Conservation (phyloP, 2,329 filamentous ascomycete genomes). For the Arthrobotrys musiformis region DNA sequence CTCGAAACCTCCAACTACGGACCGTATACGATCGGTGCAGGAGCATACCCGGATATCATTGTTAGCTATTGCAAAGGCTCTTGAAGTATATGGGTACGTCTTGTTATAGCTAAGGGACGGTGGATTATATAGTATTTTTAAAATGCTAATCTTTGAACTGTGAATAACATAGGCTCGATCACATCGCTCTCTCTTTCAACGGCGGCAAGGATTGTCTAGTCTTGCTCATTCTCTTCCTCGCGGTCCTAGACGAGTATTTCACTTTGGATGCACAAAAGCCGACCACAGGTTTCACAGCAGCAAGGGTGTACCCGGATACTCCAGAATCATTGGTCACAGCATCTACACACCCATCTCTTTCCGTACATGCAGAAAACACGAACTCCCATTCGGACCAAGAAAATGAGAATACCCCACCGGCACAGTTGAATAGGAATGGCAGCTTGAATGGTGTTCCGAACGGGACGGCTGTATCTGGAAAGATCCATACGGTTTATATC, state of each 20-base stretch:
- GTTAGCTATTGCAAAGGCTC: constrained; percentile 77
- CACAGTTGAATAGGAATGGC: constrained; percentile 10
- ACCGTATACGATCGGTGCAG: constrained; percentile 73
- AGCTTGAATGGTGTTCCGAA: not conserved
- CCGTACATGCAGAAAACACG: constrained; percentile 59
- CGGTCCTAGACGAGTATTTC: constrained; percentile 66
- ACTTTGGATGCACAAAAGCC: constrained; percentile 64
- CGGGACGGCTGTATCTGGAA: constrained; percentile 62
- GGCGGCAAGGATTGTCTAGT: constrained; percentile 98
- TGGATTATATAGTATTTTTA: not conserved
- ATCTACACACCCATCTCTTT: constrained; percentile 57
- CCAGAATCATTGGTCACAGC: constrained; percentile 29
- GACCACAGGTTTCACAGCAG: constrained; percentile 21
- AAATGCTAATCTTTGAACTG: not conserved
- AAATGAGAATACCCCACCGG: constrained; percentile 42
- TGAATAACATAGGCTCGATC: constrained; percentile 70
- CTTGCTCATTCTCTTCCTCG: constrained; percentile 85
- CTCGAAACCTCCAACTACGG: constrained; percentile 68
- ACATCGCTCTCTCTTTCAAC: constrained; percentile 93
- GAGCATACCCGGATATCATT: constrained; percentile 78
- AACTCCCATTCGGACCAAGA: constrained; percentile 56
- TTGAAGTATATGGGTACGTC: constrained; percentile 76
- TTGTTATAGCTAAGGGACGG: not conserved
- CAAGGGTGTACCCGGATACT: constrained; percentile 39
- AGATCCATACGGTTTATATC: constrained; percentile 88